These are phyloP conservation scores for Chrysanthemum lavandulifolium DNA, from an alignment of 129 eudicot genomes.

Conservation along the genomic window DNA sequence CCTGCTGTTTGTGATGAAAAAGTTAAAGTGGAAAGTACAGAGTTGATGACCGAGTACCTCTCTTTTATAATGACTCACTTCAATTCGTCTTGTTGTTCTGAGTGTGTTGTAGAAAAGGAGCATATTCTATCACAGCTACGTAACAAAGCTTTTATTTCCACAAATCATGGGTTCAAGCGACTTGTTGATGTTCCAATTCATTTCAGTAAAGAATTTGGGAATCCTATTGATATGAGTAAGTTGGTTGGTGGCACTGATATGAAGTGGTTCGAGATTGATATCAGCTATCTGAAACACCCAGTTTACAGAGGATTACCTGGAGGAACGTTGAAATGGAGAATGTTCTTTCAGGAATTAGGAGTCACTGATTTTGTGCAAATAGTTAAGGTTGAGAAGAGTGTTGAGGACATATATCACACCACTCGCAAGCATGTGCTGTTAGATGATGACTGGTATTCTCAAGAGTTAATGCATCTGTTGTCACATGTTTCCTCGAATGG, in stretches of 20 bases:
- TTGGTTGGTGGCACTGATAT: constrained; percentile 30
- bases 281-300: constrained; percentile 46
- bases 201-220: constrained; percentile 56
- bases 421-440: too few species aligned
- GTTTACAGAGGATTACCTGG: constrained; percentile 33
- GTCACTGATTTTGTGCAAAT: constrained; percentile 64
- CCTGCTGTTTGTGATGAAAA: constrained; percentile 51
- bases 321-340: constrained; percentile 54
- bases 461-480: constrained; percentile 46
- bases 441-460: constrained; percentile 18
- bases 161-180: constrained; percentile 60
- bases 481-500: constrained; percentile 40
- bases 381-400: constrained; percentile 40
- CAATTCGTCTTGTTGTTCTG: constrained; percentile 44
- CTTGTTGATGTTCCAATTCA: constrained; percentile 56
- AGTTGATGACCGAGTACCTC: constrained; percentile 57
- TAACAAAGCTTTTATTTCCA: constrained; percentile 52
- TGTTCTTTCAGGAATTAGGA: constrained; percentile 61
- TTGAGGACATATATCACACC: constrained; percentile 39
- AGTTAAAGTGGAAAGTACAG: constrained; percentile 25
- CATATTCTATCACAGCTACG: constrained; percentile 43
- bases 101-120: constrained; percentile 52
- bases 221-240: constrained; percentile 43
- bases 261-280: constrained; percentile 59
- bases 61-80: constrained; percentile 64